Evolutionary conservation across 306 rosid genomes (phyloP), one percentile per base, ranked within the genome.

Genomic region (Luffa acutangula): DNA sequence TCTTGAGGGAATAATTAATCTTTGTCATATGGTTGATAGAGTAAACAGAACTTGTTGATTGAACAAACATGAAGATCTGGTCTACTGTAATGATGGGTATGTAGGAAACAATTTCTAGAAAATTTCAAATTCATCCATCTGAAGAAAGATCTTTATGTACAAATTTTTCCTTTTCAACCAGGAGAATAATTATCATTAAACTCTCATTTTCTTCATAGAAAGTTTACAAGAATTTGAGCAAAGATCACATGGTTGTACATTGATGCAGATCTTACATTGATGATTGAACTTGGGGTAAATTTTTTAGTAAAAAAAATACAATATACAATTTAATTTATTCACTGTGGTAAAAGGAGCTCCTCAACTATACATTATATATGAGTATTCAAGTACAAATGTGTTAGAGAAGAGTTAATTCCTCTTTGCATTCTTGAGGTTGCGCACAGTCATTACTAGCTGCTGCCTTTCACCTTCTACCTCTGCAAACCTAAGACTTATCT

Each of bases 391-490:
- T 25, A 72, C 45, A 45, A 49, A 14, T 48, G 45, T 73, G 78
- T 51, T 73, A 73, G 62, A 73, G 14, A 78, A 78, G 71, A 59
- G 25, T 78, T 78, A 78, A 59, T 42, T 62, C 80, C 89, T 95
- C 31, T 78, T 89, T 75, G 82, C 71, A 86, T 86, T 86, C 88
- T 85, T 92, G 20, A 95, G 90, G 87, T 82, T 87, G 49, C 99
- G 83, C 80, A 95, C 87, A 0, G 93, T 88, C 99, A 95, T 95
- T 53, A 93, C 98, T 20, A 95, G 97, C 83, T 88, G 81, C 82
- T 95, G 99, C 79, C 99, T 91, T 88, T 95, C 99, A 77, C 99
- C 96, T 87, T 95, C 99, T 48, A 95, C 99, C 84, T 93, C 98
- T 5, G 99, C 98, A 74, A 95, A 95, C 81, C 85, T 93, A 72